Evolutionary conservation across 202 grass and related monocot genomes (phyloP).

Genomic region (Saccharum hybrid): DNA sequence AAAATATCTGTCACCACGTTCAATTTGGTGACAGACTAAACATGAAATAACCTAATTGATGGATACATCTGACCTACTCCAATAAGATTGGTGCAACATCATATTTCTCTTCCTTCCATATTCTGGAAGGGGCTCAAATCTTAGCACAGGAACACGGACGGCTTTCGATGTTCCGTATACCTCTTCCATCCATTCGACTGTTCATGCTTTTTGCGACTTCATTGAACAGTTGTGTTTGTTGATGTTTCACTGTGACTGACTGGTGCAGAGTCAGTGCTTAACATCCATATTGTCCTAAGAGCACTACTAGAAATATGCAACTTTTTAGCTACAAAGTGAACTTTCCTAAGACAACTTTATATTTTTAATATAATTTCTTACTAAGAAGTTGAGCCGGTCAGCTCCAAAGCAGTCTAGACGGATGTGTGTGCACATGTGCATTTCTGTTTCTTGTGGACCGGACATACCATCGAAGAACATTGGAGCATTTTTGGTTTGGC

Average conservation of each 20-base stretch:
- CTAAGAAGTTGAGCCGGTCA: neutral
- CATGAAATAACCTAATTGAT: constrained; percentile 12
- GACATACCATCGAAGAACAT: neutral
- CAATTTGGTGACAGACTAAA: constrained; percentile 1
- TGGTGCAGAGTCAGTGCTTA: neutral
- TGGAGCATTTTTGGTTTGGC: neutral
- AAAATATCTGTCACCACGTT: neutral
- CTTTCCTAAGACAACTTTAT: too few species aligned
- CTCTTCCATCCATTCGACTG: neutral
- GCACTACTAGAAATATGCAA: neutral
- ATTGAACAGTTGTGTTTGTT: neutral
- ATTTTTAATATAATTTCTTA: too few species aligned
- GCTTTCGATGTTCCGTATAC: neutral
- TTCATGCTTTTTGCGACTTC: neutral
- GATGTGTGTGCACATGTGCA: neutral
- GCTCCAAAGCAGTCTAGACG: neutral
- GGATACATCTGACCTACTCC: neutral
- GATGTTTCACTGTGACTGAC: neutral
- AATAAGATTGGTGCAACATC: neutral
- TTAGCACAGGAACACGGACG: constrained; percentile 4
- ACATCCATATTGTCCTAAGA: neutral
- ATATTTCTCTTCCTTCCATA: neutral
- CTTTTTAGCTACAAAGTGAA: neutral
- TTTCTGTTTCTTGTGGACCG: constrained; percentile 23
- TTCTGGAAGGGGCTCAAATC: neutral